These are phyloP conservation scores for Diphasiastrum complanatum DNA, from an alignment of 83 land plant species.

Conservation along the genomic window DNA sequence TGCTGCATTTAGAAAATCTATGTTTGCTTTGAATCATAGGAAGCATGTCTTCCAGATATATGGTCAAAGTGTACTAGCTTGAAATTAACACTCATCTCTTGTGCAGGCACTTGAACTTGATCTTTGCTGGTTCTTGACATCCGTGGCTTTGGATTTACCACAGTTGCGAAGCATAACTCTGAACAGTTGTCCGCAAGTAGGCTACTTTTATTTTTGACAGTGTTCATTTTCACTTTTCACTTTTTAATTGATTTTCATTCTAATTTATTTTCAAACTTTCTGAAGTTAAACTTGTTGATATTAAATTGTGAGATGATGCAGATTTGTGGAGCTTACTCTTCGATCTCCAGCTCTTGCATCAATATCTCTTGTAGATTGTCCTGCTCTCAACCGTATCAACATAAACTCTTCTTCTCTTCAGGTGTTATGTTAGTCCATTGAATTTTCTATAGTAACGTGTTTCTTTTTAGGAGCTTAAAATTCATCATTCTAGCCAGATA, in stretches of 20 bases:
- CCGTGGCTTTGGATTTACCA: constrained; percentile 68
- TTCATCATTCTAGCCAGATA: too few relatives aligned
- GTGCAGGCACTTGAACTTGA: constrained; percentile 74
- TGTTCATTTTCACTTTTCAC: not conserved
- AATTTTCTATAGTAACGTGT: too few relatives aligned
- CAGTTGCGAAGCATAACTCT: constrained; percentile 59
- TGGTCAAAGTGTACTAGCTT: not conserved
- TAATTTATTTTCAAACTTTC: not conserved
- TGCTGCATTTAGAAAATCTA: not conserved
- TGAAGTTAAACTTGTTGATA: not conserved
- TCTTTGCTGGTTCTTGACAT: constrained; percentile 66
- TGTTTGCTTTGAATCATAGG: not conserved
- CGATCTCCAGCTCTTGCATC: constrained; percentile 51
- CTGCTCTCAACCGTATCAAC: constrained; percentile 61
- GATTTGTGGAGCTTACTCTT: constrained; percentile 80
- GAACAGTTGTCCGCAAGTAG: constrained; percentile 72
- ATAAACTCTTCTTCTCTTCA: constrained; percentile 64
- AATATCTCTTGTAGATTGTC: constrained; percentile 60
- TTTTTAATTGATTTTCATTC: not conserved
- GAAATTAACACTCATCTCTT: not conserved
- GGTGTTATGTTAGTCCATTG: constrained; percentile 27
- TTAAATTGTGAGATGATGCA: constrained; percentile 22
- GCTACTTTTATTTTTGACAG: constrained; percentile 8
- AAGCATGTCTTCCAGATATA: not conserved
- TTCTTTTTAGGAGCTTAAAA: too few relatives aligned